Evolutionary conservation across 139 green algal species (phyloP), one percentile per base, ranked within the genome.

Genomic region (Tetratostichococcus sp.): DNA sequence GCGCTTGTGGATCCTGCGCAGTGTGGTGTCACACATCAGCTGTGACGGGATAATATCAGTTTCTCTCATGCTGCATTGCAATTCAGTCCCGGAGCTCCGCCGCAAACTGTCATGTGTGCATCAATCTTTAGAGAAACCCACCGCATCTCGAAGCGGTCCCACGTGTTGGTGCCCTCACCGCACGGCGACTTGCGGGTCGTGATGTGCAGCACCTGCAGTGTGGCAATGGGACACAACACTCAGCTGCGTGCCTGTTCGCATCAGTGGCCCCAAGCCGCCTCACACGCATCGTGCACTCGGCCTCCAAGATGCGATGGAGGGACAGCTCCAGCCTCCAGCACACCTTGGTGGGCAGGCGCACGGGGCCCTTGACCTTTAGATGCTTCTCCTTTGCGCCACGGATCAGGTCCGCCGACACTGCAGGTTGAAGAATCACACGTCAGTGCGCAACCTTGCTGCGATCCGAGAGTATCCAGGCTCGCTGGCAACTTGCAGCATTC

Each of bases 151-250:
- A 97, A 97, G 67, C 88, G 78, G 81, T 99, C 96, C 81, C 83
- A 99, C 69, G 96, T 99, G 93, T 99, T 98, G 85, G 96, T 99
- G 91, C 95, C 96, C 84, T 99, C 90, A 88, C 96, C 96, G 82
- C 89, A 98, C 35, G 96, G 96, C 1, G 93, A 95, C 91, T 99
- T 99, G 82, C 96, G 90, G 28, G 91, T 97, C 79, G 94, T 98
- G 85, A 98, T 94, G 72, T 85, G 87, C 77, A 99, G 89, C 19
- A 26, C 39, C 39, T 50, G 14, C 8, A 8, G 39, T 8, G 8
- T 22, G 39, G 14, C 39, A 50, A n/a, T n/a, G n/a, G n/a, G n/a
- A n/a, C n/a, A n/a, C n/a, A n/a, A n/a, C n/a, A n/a, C n/a, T n/a
- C n/a, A n/a, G n/a, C n/a, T n/a, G n/a, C n/a, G n/a, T n/a, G n/a